Conservation (phyloP, 2,329 filamentous ascomycete species). For the Gliomastix tumulicola region DNA sequence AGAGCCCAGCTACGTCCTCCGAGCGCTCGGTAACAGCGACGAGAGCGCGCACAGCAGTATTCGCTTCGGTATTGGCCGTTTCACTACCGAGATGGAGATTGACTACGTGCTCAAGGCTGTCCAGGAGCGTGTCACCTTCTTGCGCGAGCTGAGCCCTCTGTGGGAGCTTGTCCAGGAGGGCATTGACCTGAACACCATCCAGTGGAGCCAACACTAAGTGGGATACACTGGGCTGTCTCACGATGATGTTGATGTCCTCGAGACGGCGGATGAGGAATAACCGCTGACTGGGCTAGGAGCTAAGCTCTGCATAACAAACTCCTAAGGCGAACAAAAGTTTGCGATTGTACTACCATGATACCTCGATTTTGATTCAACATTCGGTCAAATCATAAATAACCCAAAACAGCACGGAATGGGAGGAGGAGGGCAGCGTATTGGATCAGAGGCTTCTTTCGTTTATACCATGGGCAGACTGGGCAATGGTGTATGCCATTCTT, state of each 20-base stretch:
- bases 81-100: constrained; percentile 91
- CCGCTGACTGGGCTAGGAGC: no score
- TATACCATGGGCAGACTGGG: no score
- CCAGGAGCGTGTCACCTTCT: constrained; percentile 79
- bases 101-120: constrained; percentile 97
- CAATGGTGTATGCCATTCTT: no score
- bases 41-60: constrained; percentile 98
- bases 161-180: constrained; percentile 99
- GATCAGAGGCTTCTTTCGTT: no score
- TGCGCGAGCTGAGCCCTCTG: constrained; percentile 88
- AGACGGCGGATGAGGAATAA: no score
- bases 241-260: constrained; percentile 7
- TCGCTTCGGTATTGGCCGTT: constrained; percentile 92
- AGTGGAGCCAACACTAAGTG: constrained; percentile 96
- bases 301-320: no score
- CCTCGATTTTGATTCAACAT: no score
- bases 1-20: constrained; percentile 92
- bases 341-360: constrained; percentile 19
- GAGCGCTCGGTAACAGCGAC: constrained; percentile 90
- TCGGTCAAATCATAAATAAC: no score
- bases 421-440: no score
- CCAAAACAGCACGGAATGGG: no score
- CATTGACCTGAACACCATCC: constrained; percentile 88
- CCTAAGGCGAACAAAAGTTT: no score
- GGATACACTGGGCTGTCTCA: no score